phyloP scores from a whole-genome alignment of 2,329 filamentous ascomycete species.

The Aureobasidium sp. region DNA sequence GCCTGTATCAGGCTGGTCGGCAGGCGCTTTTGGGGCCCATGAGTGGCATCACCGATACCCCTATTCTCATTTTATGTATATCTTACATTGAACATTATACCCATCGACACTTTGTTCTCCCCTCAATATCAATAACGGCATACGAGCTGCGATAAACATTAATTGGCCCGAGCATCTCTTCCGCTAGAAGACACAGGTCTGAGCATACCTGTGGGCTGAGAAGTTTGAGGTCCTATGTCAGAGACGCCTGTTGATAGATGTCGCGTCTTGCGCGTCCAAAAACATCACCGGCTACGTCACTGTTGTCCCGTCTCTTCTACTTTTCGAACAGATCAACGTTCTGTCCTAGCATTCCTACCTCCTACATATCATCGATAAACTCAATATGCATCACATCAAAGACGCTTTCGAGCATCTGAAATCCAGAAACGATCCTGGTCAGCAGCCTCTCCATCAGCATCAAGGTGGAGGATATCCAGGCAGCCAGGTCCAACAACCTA shows the following conservation, averaged over 20 bases:
- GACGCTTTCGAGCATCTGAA: not conserved
- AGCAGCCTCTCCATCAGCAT: conserved; percentile 1
- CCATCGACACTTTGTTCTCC: not conserved
- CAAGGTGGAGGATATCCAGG: not conserved
- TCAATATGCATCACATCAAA: conserved; percentile 5
- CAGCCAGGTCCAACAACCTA: conserved; percentile 4
- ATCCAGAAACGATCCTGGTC: not conserved
- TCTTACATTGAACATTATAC: not conserved
- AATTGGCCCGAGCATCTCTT: not conserved
- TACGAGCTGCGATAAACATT: not conserved
- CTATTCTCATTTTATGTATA: conserved; percentile 9
- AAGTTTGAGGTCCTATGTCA: no score
- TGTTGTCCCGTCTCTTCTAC: not conserved
- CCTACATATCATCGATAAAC: not conserved
- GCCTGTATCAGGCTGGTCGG: conserved; percentile 5
- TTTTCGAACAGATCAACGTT: not conserved
- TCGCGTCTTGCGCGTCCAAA: not conserved
- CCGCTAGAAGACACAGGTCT: not conserved
- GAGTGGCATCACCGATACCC: conserved; percentile 9
- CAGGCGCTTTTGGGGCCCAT: conserved; percentile 10
- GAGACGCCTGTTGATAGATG: not conserved
- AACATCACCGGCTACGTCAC: not conserved
- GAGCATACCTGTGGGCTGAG: no score
- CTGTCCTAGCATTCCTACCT: not conserved
- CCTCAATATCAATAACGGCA: not conserved